Evolutionary conservation across 2,329 filamentous ascomycete genomes (phyloP).

Genomic region (Cordyceps fumosorosea): DNA sequence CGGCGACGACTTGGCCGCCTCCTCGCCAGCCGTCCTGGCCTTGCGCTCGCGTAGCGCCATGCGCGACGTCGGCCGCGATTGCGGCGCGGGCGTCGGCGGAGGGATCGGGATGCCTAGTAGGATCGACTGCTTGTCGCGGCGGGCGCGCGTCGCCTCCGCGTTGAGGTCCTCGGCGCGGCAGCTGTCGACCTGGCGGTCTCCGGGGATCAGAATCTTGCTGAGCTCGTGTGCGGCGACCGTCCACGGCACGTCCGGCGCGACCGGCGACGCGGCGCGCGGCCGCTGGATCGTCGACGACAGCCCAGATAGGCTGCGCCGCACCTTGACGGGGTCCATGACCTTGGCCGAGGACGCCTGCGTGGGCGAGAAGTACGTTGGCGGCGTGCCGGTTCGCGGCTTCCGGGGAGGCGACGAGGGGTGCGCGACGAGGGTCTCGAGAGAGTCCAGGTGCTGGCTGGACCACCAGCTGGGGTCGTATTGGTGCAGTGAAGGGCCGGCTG

Average conservation of each 20-base stretch:
- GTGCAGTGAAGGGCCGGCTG: constrained; percentile 25
- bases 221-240: constrained; percentile 75
- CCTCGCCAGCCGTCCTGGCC: constrained; percentile 34
- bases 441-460: constrained; percentile 57
- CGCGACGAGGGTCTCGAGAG: constrained; percentile 56
- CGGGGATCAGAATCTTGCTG: constrained; percentile 74
- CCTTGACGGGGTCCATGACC: constrained; percentile 60
- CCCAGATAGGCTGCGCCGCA: constrained; percentile 57
- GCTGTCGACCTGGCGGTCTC: constrained; percentile 66
- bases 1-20: background rate
- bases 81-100: constrained; percentile 21
- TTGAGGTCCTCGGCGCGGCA: constrained; percentile 73
- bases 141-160: constrained; percentile 54
- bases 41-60: constrained; percentile 72
- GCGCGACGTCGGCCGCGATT: constrained; percentile 43
- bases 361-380: constrained; percentile 75
- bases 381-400: constrained; percentile 48
- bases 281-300: constrained; percentile 33
- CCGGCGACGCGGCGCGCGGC: constrained; percentile 52
- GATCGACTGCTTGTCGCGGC: constrained; percentile 58
- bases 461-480: constrained; percentile 68
- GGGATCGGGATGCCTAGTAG: constrained; percentile 27
- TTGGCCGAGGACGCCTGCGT: constrained; percentile 84
- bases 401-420: constrained; percentile 42
- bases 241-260: constrained; percentile 80